Evolutionary conservation across 2,329 filamentous ascomycete species (phyloP), one percentile per base, ranked within the genome.

Genomic region (Camptophora hylomeconis): DNA sequence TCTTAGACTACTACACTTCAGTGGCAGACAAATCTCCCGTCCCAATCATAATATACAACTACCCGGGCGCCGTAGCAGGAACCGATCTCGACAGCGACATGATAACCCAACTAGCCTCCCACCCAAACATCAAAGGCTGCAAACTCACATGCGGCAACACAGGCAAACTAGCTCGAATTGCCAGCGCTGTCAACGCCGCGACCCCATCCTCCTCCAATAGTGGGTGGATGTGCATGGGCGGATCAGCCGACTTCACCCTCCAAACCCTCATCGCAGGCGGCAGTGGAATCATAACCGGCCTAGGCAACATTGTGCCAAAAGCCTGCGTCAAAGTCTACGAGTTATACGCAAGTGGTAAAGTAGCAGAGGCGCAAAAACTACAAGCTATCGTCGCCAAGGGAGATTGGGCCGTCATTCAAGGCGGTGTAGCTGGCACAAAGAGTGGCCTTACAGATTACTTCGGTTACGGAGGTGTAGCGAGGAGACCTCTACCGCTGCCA

Each of bases 121-220:
- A 76, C 46, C 54, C 61, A 22, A 79, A 78, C 40, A 76, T 81
- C 40, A 69, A 78, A 28, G 76, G 74, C 17, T 70, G 74, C 29
- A 81, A 81, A 57, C 56, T 80, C 31, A 81, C 76, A 2, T 81
- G 77, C 45, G 77, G 75, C n/a, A 74, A 71, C 41, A 78, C 80
- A 17, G 77, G 73, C 34, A 82, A 82, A 53, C 65, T 82, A 26
- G 70, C 72, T 3, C 62, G 77, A 6, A 62, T 83, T 3, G 60
- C 63, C 0, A 60, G 65, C 2, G 52, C 54, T 14, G 54, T 66
- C 14, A 50, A 53, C 28, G 46, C 49, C 25, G 46, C 45, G 5
- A 46, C 47, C 8, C 31, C 42, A 7, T 57, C 51, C 35, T 50
- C 56, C 5, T 59, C 67, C 37, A 71, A 70, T 18, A 69, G 64